Conservation (phyloP, 139 green algal species). For the Picochlorum sp. region DNA sequence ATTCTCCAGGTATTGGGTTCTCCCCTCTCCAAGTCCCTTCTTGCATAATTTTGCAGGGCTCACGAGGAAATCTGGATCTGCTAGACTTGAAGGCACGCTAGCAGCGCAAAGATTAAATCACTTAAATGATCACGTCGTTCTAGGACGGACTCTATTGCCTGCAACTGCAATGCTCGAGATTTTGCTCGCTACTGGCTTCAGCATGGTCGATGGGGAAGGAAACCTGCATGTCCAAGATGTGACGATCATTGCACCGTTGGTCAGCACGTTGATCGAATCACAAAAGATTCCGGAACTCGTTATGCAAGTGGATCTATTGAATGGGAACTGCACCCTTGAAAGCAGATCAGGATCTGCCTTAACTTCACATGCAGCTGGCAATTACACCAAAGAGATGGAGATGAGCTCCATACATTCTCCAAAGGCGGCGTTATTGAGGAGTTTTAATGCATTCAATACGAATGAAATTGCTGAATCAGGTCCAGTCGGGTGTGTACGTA, state of each 20-base stretch:
- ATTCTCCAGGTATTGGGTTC: no score
- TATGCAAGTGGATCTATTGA: background rate
- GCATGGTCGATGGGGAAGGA: background rate
- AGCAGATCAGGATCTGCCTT: background rate
- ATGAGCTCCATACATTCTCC: no score
- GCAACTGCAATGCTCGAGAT: conserved; percentile 63
- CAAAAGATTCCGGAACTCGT: no score
- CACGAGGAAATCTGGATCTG: background rate
- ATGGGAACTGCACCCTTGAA: background rate
- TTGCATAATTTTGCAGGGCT: background rate
- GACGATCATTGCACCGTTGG: conserved; percentile 17
- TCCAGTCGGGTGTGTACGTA: conserved; percentile 8
- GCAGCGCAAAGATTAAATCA: conserved; percentile 19
- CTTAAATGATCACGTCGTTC: conserved; percentile 59
- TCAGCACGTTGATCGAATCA: background rate
- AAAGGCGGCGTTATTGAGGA: no score
- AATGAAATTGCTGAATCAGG: background rate
- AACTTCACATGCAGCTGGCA: background rate
- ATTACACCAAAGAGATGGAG: background rate
- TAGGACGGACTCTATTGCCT: conserved; percentile 43
- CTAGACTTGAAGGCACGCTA: background rate
- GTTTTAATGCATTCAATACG: background rate
- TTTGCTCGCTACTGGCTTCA: conserved; percentile 30
- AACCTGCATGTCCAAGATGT: conserved; percentile 7
- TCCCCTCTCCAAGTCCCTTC: no score